These are phyloP conservation scores for Lepiota subincarnata DNA, from an alignment of 768 basidiomycete genomes.

Conservation along the genomic window DNA sequence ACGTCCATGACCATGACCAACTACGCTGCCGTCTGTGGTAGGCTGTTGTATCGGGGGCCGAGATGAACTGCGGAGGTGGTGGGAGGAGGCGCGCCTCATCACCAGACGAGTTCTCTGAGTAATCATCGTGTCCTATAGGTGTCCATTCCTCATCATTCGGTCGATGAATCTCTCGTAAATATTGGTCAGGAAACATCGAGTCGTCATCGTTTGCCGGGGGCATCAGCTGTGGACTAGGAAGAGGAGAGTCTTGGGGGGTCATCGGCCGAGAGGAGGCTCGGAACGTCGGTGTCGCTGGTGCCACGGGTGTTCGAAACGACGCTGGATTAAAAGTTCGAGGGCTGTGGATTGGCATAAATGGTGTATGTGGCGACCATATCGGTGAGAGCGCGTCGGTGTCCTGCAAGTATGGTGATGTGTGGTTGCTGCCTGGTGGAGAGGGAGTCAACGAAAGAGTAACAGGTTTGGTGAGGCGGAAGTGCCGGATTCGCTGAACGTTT, in stretches of 20 bases:
- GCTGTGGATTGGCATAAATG: conserved; percentile 4
- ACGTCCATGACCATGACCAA: conserved; percentile 48
- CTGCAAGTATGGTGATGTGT: neutral
- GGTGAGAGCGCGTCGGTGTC: neutral
- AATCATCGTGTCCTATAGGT: conserved; percentile 15
- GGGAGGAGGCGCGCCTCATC: conserved; percentile 13
- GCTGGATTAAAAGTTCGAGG: conserved; percentile 6
- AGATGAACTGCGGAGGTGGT: conserved; percentile 30
- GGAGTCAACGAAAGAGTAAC: conserved; percentile 15
- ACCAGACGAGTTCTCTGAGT: neutral
- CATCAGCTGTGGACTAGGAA: conserved; percentile 35
- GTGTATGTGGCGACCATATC: conserved; percentile 12
- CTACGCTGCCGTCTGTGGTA: conserved; percentile 13
- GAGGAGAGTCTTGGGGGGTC: conserved; percentile 23
- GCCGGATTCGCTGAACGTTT: conserved; percentile 40
- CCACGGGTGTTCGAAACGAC: conserved; percentile 10
- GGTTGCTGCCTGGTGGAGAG: conserved; percentile 10
- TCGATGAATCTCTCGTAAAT: conserved; percentile 34
- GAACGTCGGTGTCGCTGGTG: conserved; percentile 9
- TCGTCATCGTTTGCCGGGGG: conserved; percentile 45
- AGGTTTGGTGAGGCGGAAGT: conserved; percentile 28
- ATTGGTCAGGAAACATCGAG: conserved; percentile 47
- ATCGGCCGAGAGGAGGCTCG: conserved; percentile 26
- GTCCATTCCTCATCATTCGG: conserved; percentile 33
- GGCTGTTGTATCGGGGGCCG: conserved; percentile 28